A percentile compares a stretch with the other conserved stretches of the same genome.
phyloP scores from a whole-genome alignment of 1,139 yeast species.

The Yamadazyma membranifaciens region DNA sequence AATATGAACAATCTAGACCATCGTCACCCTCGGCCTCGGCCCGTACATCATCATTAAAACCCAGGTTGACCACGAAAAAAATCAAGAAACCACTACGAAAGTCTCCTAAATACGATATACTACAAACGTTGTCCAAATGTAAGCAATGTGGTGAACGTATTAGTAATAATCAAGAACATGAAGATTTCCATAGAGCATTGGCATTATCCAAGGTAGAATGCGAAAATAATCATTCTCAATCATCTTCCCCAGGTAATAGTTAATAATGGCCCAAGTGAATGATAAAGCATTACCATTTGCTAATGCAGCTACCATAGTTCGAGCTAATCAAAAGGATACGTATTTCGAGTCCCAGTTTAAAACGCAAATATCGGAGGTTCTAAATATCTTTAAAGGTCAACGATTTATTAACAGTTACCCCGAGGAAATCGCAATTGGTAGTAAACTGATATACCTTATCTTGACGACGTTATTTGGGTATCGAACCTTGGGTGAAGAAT shows the following conservation, averaged over 20 bases:
- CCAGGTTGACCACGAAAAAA: background rate
- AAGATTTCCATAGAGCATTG: slow-evolving; percentile 40
- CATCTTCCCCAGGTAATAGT: slow-evolving; percentile 1
- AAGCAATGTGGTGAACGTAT: slow-evolving; percentile 24
- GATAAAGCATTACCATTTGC: slow-evolving; percentile 42
- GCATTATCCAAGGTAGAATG: slow-evolving; percentile 15
- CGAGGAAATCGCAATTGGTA: slow-evolving; percentile 57
- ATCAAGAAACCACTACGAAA: background rate
- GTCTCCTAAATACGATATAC: slow-evolving; percentile 18
- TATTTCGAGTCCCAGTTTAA: slow-evolving; percentile 61
- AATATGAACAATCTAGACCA: slow-evolving; percentile 18
- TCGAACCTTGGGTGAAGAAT: slow-evolving; percentile 90
- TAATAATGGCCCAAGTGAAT: slow-evolving; percentile 25
- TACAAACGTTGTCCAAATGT: slow-evolving; percentile 24
- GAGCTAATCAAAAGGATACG: slow-evolving; percentile 87
- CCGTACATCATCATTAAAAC: background rate
- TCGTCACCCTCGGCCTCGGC: too few species aligned
- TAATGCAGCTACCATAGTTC: slow-evolving; percentile 53
- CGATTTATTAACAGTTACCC: slow-evolving; percentile 65
- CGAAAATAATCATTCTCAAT: background rate
- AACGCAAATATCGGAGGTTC: slow-evolving; percentile 53
- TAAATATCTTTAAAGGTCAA: slow-evolving; percentile 62
- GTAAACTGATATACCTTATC: slow-evolving; percentile 60
- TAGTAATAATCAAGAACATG: slow-evolving; percentile 38
- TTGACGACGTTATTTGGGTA: slow-evolving; percentile 76